Percentiles rank a stretch among this genome's conserved stretches.
These are phyloP conservation scores for Boletus rex-veris DNA, from an alignment of 768 basidiomycete genomes.

Conservation along the genomic window DNA sequence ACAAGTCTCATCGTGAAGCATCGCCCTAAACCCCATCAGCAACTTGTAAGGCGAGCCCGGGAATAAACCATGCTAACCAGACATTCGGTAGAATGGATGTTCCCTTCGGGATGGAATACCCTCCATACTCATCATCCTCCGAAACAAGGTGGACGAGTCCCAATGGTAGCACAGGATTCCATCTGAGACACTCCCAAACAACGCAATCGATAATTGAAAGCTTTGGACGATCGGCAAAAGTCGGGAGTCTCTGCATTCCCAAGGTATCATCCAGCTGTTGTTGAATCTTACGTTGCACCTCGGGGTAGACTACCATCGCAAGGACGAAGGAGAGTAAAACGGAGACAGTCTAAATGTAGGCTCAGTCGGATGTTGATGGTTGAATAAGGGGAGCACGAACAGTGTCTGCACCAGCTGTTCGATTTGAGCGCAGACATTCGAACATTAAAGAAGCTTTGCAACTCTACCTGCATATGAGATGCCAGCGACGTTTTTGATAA, in stretches of 20 bases:
- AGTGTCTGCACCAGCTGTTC: constrained; percentile 25
- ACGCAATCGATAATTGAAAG: constrained; percentile 39
- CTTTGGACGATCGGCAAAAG: constrained; percentile 39
- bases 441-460: not conserved
- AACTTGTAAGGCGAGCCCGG: constrained; percentile 10
- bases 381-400: constrained; percentile 21
- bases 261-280: constrained; percentile 49
- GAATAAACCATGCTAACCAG: constrained; percentile 34
- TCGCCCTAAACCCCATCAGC: constrained; percentile 32
- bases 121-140: constrained; percentile 44
- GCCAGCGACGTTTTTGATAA: constrained; percentile 49
- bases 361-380: constrained; percentile 21
- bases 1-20: constrained; percentile 36
- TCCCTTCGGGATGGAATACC: constrained; percentile 43
- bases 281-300: constrained; percentile 47
- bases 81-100: constrained; percentile 45
- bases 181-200: constrained; percentile 37
- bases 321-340: constrained; percentile 48
- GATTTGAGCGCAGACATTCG: constrained; percentile 2
- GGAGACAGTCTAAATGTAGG: constrained; percentile 42
- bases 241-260: constrained; percentile 44
- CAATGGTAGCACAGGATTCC: constrained; percentile 39
- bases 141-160: constrained; percentile 20
- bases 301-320: constrained; percentile 52
- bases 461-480: constrained; percentile 45